These are phyloP conservation scores for Decorospora gaudefroyi DNA, from an alignment of 2,329 filamentous ascomycete species.

Conservation along the genomic window DNA sequence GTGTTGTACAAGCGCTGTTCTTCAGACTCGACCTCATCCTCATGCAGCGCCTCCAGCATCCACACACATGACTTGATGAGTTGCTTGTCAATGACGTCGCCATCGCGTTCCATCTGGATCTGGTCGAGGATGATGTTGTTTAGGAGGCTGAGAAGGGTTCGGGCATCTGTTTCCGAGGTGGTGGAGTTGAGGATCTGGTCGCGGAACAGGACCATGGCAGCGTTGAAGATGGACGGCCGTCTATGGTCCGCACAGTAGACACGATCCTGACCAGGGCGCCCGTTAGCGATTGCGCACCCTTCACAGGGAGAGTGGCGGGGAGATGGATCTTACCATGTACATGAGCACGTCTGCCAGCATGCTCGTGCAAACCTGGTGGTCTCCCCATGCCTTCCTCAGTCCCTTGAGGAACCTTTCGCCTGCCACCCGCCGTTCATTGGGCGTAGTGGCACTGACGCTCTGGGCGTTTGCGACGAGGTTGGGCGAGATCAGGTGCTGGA, in stretches of 20 bases:
- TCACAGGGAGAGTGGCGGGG: background rate
- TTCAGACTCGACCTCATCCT: constrained; percentile 76
- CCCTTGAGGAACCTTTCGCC: constrained; percentile 82
- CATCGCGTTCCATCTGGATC: constrained; percentile 88
- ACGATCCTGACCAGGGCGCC: constrained; percentile 63
- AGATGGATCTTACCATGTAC: constrained; percentile 71
- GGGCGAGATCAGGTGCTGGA: constrained; percentile 71
- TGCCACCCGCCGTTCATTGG: constrained; percentile 75
- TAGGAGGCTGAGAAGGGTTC: constrained; percentile 71
- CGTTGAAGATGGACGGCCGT: constrained; percentile 77
- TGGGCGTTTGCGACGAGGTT: constrained; percentile 64
- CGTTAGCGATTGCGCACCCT: constrained; percentile 24
- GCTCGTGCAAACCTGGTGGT: constrained; percentile 90
- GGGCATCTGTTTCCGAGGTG: constrained; percentile 50
- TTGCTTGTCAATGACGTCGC: constrained; percentile 82
- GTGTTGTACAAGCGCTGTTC: constrained; percentile 81
- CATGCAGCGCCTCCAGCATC: constrained; percentile 89
- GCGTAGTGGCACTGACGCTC: constrained; percentile 60
- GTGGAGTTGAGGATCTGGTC: constrained; percentile 76
- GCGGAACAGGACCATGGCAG: constrained; percentile 84
- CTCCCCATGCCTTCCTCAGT: constrained; percentile 78
- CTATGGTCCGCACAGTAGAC: constrained; percentile 75
- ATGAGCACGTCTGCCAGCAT: constrained; percentile 97
- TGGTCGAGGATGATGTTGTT: constrained; percentile 85
- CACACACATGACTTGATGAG: constrained; percentile 81